Conservation (phyloP, 352 stramenopile genomes). For the Pythium myriotylum region DNA sequence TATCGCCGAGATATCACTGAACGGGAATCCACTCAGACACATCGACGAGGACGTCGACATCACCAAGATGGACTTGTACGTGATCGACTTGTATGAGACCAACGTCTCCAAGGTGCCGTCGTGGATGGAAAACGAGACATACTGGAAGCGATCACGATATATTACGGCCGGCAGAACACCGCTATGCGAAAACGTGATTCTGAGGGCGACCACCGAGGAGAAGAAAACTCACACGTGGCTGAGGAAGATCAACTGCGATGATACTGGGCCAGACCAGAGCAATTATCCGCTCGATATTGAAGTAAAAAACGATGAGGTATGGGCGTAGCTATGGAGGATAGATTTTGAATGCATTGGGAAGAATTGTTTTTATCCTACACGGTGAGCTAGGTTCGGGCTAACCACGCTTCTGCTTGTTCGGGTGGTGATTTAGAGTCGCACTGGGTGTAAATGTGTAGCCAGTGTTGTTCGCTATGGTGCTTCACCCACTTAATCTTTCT, state of each 20-base stretch:
- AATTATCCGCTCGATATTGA: neutral
- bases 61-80: neutral
- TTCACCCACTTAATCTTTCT: too few relatives aligned
- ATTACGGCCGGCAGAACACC: neutral
- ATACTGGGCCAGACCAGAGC: neutral
- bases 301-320: slow-evolving; percentile 1
- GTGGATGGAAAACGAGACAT: neutral
- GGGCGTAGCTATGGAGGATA: neutral
- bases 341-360: too few relatives aligned
- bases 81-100: neutral
- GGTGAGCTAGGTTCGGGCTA: too few relatives aligned
- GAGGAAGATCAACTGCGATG: neutral
- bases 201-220: neutral
- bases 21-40: slow-evolving; percentile 1
- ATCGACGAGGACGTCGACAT: neutral
- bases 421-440: too few relatives aligned
- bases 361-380: too few relatives aligned
- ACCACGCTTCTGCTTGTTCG: too few relatives aligned
- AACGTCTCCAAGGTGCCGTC: neutral
- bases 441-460: too few relatives aligned
- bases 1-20: neutral
- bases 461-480: too few relatives aligned
- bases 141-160: neutral
- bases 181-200: neutral
- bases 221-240: neutral